Evolutionary conservation across 345 rosid species (phyloP).

Genomic region (Populus deltoides): DNA sequence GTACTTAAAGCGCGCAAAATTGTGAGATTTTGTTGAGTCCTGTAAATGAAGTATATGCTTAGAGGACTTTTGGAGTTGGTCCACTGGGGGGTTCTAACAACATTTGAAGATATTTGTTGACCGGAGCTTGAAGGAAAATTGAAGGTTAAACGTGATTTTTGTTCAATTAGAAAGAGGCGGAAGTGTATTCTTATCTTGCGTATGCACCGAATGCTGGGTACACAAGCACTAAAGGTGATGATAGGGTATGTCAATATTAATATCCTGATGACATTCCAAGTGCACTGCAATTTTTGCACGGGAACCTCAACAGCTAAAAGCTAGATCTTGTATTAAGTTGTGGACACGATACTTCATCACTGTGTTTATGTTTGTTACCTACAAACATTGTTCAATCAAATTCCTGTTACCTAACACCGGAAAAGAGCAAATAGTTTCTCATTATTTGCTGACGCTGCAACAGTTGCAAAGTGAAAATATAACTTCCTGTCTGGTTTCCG

Average conservation of each 20-base stretch:
- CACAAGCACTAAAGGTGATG: neutral
- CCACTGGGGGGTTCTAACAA: neutral
- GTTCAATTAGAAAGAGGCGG: neutral
- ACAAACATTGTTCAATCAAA: neutral
- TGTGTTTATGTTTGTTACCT: neutral
- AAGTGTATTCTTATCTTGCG: neutral
- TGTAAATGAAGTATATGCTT: constrained; percentile 6
- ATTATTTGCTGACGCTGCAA: neutral
- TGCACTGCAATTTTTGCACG: neutral
- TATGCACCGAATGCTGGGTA: neutral
- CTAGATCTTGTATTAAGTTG: neutral
- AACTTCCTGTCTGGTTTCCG: neutral
- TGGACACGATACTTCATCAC: neutral
- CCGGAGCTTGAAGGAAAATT: neutral
- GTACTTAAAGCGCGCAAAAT: constrained; percentile 66
- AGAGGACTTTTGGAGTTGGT: neutral
- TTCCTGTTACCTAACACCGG: neutral
- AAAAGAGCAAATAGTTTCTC: neutral
- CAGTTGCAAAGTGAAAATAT: neutral
- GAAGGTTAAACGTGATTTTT: neutral
- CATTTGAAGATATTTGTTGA: neutral
- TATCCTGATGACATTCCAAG: neutral
- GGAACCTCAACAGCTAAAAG: neutral
- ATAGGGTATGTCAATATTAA: neutral
- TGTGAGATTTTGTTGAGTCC: constrained; percentile 39